Evolutionary conservation across 495 filamentous ascomycete species (phyloP).

Genomic region (Xanthoparmelia taractica): DNA sequence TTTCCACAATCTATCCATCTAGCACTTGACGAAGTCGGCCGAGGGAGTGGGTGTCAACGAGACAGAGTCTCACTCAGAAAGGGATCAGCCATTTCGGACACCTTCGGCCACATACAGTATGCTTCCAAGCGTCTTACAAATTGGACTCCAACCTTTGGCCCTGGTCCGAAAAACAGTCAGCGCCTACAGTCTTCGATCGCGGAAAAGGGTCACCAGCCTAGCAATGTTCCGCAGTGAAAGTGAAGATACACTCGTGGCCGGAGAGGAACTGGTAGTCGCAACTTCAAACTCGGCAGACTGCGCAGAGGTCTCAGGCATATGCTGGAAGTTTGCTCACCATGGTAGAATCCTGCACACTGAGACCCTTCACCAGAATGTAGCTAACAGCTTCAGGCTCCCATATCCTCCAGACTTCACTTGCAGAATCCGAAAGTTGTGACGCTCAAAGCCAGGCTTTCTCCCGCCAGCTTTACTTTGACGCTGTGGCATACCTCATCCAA

Average conservation of each 20-base stretch:
- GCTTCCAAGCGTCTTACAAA: neutral
- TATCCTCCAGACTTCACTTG: conserved; percentile 13
- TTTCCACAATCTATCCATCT: neutral
- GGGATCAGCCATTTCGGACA: neutral
- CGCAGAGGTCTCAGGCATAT: neutral
- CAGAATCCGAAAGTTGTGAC: conserved; percentile 1
- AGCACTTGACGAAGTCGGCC: neutral
- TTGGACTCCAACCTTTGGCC: neutral
- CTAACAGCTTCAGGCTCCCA: conserved; percentile 7
- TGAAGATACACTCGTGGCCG: neutral
- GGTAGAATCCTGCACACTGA: neutral
- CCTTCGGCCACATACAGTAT: neutral
- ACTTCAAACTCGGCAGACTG: neutral
- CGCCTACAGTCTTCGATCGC: conserved; percentile 6
- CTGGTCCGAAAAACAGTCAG: conserved; percentile 3
- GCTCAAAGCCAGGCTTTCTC: conserved; percentile 19
- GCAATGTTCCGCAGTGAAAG: neutral
- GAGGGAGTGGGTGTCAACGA: neutral
- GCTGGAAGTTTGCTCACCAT: conserved; percentile 5
- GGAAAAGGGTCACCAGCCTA: conserved; percentile 1
- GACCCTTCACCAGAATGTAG: neutral
- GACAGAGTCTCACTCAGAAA: neutral
- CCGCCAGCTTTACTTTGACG: conserved; percentile 52
- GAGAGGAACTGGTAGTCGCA: neutral
- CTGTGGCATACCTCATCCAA: conserved; percentile 56